Base-by-base conservation (phyloP, 2,329 filamentous ascomycete genomes). In the Talaromyces funiculosus region DNA sequence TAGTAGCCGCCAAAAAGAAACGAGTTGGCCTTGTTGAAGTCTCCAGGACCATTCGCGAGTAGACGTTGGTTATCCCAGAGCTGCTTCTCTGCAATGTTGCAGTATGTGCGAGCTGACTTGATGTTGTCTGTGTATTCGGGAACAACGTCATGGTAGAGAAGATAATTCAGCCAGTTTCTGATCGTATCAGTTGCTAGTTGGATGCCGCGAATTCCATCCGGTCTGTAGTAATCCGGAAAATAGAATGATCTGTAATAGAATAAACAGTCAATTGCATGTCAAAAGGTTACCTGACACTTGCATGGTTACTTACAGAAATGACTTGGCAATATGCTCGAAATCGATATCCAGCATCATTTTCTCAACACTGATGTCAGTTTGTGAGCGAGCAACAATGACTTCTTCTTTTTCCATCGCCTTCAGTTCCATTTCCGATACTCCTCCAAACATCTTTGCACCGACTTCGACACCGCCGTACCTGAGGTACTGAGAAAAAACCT, bases 161-260 rank as follows among this genome's bases (percentile, higher is more conserved):
- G 80, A 66, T 97, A 99, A 65, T 90, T 90, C 64, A 96, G 84
- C 70, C 97, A 97, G 70, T 94, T 96, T 62, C 85, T 84, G 42
- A 97, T 80, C 0, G 95, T 84, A 35, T 83, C 81, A 20, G 87
- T 84, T 3, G 85, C 86, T 6, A 81, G 73, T n/a, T 82, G 75
- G 63, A 92, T 81, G 12, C 81, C 74, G 0, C 76, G 71, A 16
- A 80, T 70, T 4, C 75, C 79, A 12, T 86, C 82, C 53, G 84
- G 83, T 18, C 83, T 80, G 38, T 84, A 83, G 38, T 84, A 77
- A 26, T 77, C 77, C 0, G 84, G 81, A 5, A 89, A 81, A 43
- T 80, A 81, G 4, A 80, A 79, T 14, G 85, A 85, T 49, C 84
- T 84, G 56, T 8, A n/a, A 5, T 5, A 7, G 14, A 26, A 33